Evolutionary conservation across 768 basidiomycete genomes (phyloP).

Genomic region (Hericium erinaceus): DNA sequence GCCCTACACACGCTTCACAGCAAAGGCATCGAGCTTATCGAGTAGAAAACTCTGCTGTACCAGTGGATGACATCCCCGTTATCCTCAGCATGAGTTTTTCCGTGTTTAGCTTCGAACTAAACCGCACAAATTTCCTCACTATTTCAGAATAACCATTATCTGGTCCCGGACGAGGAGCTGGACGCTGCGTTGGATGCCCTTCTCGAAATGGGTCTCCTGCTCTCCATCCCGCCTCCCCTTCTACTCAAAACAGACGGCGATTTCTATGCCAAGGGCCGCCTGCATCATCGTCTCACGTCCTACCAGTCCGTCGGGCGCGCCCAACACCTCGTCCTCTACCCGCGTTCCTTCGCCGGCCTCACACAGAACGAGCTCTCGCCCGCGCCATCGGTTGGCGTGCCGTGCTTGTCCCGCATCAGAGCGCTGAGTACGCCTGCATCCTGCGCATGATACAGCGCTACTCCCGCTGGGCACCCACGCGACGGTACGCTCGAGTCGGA

Average conservation of each 20-base stretch:
- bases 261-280: neutral
- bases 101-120: too few species aligned
- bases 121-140: neutral
- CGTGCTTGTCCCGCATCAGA: slow-evolving; percentile 20
- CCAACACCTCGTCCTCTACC: neutral
- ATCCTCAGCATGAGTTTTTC: too few species aligned
- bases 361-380: slow-evolving; percentile 24
- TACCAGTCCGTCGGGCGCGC: neutral
- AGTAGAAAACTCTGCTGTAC: too few species aligned
- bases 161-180: neutral
- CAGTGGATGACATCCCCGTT: too few species aligned
- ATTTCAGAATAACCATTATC: neutral
- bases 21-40: too few species aligned
- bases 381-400: neutral
- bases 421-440: slow-evolving; percentile 26
- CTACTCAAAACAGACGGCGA: neutral
- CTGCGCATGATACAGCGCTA: slow-evolving; percentile 24
- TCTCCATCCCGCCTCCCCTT: neutral
- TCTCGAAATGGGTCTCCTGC: neutral
- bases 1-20: too few species aligned
- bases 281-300: neutral
- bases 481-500: slow-evolving; percentile 20
- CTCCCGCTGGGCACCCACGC: slow-evolving; percentile 14
- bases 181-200: neutral
- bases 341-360: neutral